Conservation (phyloP, 495 filamentous ascomycete species). For the Aspergillus asperescens region DNA sequence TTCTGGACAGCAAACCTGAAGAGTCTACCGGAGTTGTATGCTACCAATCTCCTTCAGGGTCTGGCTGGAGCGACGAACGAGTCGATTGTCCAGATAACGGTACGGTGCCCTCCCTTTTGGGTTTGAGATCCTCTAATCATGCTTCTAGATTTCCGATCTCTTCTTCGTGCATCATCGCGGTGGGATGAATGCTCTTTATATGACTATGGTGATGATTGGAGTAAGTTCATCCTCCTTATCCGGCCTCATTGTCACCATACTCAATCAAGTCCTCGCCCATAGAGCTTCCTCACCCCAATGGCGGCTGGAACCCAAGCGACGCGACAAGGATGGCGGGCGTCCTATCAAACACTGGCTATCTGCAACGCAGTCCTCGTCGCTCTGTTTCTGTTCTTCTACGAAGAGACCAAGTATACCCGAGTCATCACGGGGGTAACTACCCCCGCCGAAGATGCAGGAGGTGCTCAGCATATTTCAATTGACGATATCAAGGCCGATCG, state of each 20-base stretch:
- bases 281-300: conserved; percentile 35
- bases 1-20: conserved; percentile 27
- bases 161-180: conserved; percentile 38
- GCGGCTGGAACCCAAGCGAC: conserved; percentile 32
- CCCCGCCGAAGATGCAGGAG: neutral
- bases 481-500: neutral
- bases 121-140: neutral
- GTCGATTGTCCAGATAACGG: conserved; percentile 33
- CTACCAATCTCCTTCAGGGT: conserved; percentile 28
- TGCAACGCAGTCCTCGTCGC: conserved; percentile 26
- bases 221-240: conserved; percentile 17
- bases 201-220: conserved; percentile 34
- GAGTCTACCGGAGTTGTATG: conserved; percentile 25
- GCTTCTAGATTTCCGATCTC: conserved; percentile 32
- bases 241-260: too few relatives aligned
- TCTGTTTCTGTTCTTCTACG: conserved; percentile 28
- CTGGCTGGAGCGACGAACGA: conserved; percentile 35
- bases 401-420: conserved; percentile 34
- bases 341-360: conserved; percentile 28
- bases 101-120: conserved; percentile 8
- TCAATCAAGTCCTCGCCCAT: too few relatives aligned
- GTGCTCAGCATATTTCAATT: neutral
- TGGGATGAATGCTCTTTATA: conserved; percentile 34
- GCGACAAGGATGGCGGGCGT: conserved; percentile 29
- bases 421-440: conserved; percentile 16